Conservation (phyloP, 2,329 filamentous ascomycete species). For the Calonectria pseudoturangicola region DNA sequence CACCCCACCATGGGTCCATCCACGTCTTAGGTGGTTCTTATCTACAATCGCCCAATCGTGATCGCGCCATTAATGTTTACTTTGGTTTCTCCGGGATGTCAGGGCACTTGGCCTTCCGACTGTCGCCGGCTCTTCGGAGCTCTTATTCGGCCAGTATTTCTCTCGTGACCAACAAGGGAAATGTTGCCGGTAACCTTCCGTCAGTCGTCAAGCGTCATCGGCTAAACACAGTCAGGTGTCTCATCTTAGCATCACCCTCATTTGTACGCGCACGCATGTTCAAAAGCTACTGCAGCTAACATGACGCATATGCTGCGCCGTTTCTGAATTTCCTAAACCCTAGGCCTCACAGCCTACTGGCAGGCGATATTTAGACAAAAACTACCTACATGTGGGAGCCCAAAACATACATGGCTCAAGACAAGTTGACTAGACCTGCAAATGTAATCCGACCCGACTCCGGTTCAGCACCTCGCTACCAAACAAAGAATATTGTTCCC, state of each 20-base stretch:
- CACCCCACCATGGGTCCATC: conserved; percentile 5
- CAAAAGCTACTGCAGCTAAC: conserved; percentile 18
- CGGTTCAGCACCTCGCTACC: conserved; percentile 52
- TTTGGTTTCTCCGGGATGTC: neutral
- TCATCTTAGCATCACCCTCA: conserved; percentile 13
- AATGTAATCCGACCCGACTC: conserved; percentile 49
- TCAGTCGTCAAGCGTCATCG: conserved; percentile 24
- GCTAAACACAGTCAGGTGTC: conserved; percentile 38
- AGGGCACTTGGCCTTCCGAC: conserved; percentile 9
- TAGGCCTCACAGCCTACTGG: conserved; percentile 37
- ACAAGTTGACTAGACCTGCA: conserved; percentile 46
- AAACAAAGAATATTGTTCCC: conserved; percentile 53
- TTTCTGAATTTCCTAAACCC: conserved; percentile 42
- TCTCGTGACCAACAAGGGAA: conserved; percentile 20
- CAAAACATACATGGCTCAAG: conserved; percentile 42
- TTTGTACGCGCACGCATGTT: conserved; percentile 13
- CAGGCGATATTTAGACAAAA: conserved; percentile 49
- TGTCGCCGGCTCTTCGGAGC: neutral
- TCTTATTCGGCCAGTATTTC: conserved; percentile 20
- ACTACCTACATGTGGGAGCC: conserved; percentile 46
- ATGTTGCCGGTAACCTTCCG: conserved; percentile 28
- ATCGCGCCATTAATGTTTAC: neutral
- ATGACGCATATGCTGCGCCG: conserved; percentile 22
- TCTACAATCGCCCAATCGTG: conserved; percentile 5
- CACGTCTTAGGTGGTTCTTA: conserved; percentile 14